Evolutionary conservation across 495 filamentous ascomycete species (phyloP), one percentile per base, ranked within the genome.

Genomic region (Trichocladium uniseriatum): DNA sequence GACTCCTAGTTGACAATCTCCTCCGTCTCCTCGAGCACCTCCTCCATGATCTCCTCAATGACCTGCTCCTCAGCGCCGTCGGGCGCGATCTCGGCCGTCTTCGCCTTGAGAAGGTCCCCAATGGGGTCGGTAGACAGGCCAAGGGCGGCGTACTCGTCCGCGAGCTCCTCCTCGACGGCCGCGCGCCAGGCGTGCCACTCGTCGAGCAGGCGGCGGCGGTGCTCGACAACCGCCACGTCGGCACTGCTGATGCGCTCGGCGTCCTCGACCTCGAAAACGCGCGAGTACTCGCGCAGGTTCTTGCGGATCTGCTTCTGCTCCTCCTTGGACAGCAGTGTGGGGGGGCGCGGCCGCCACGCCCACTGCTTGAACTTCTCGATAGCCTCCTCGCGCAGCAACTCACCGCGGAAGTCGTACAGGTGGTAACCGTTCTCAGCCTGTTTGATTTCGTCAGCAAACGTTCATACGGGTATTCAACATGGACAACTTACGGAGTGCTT

Each of bases 371-470:
- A 96, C 63, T 90, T 90, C 44, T 98, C 94, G 54, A 95, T 80
- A 43, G 79, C 84, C 67, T 96, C 87, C 68, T 97, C 94, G 53
- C 90, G 85, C 18, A 98, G 80, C 41, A 85, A 81, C 54, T 80
- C 79, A 45, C 92, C 94, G 66, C 82, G 82, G 80, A 97, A 97
- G 70, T 94, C 89, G 79, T 94, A 95, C 42, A 98, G 65, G 67
- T 96, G 91, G 74, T 94, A 98, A 58, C 92, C 92, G 65, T 96
- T 97, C 74, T 97, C 94, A 87, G 95, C 94, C 89, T 97, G 21
- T 46, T 24, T 20, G n/a, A n/a, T 36, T 10, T 42, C 31, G 9
- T 32, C 13, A 14, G 9, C 31, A 5, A 32, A 4, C 4, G 7
- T 32, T 32, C 24, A 3, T 4, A 6, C 31, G 5, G 5, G 13